phyloP scores from a whole-genome alignment of 805 yeast species.

The Priceomyces fermenticarens region DNA sequence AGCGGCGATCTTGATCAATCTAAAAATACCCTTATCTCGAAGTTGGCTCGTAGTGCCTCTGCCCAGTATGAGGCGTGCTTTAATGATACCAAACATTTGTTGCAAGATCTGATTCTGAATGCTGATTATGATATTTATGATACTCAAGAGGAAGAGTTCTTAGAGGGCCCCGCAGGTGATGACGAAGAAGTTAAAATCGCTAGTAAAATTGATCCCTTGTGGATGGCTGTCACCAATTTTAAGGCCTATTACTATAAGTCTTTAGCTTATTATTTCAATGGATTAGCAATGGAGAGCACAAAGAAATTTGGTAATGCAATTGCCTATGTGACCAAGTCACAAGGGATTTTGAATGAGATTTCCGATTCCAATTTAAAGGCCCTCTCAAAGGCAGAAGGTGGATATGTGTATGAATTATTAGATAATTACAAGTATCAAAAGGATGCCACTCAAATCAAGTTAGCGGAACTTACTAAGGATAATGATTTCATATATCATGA shows the following conservation, averaged over 20 bases:
- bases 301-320: constrained; percentile 75
- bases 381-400: constrained; percentile 19
- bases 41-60: constrained; percentile 64
- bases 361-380: constrained; percentile 24
- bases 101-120: constrained; percentile 20
- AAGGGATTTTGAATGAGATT: constrained; percentile 35
- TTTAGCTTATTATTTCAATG: constrained; percentile 59
- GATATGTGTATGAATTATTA: constrained; percentile 33
- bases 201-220: constrained; percentile 37
- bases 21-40: constrained; percentile 72
- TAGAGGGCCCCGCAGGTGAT: constrained; percentile 15
- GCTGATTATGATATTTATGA: constrained; percentile 31
- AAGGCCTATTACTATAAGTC: constrained; percentile 58
- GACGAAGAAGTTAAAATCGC: constrained; percentile 14
- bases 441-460: constrained; percentile 36
- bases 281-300: constrained; percentile 49
- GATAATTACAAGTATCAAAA: constrained; percentile 42
- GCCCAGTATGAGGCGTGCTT: constrained; percentile 51
- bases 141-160: constrained; percentile 12
- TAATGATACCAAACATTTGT: constrained; percentile 35
- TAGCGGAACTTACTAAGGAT: constrained; percentile 61
- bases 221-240: constrained; percentile 51
- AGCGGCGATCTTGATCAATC: constrained; percentile 45
- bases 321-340: constrained; percentile 56
- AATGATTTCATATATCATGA: constrained; percentile 90